phyloP scores from a whole-genome alignment of 768 basidiomycete species.

The Collybiopsis confluens region DNA sequence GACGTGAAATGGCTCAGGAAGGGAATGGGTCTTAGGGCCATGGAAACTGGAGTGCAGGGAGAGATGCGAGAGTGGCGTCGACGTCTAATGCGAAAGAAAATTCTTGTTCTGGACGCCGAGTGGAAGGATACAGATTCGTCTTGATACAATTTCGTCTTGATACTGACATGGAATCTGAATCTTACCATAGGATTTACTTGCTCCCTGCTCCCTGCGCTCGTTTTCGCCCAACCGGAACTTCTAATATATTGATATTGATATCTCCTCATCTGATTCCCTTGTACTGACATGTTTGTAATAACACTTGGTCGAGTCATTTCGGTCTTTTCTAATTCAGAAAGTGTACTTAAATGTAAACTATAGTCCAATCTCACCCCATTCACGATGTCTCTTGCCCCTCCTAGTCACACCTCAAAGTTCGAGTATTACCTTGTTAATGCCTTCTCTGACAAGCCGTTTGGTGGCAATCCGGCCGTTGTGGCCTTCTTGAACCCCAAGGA shows the following conservation, averaged over 20 bases:
- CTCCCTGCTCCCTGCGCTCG: too few relatives aligned
- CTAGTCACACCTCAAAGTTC: conserved; percentile 24
- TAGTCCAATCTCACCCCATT: background rate
- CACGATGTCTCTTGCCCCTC: conserved; percentile 11
- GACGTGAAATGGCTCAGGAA: conserved; percentile 72
- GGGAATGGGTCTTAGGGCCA: conserved; percentile 62
- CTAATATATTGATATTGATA: too few relatives aligned
- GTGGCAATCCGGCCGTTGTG: conserved; percentile 43
- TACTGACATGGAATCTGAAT: too few relatives aligned
- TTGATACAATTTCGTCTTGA: background rate
- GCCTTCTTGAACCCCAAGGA: conserved; percentile 28
- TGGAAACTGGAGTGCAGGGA: conserved; percentile 74
- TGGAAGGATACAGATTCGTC: conserved; percentile 49
- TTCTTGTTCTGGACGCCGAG: conserved; percentile 66
- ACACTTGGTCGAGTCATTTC: background rate
- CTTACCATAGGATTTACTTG: too few relatives aligned
- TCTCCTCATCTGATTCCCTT: too few relatives aligned
- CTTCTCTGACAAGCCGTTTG: conserved; percentile 34
- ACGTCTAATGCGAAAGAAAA: conserved; percentile 50
- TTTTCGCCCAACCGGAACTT: too few relatives aligned
- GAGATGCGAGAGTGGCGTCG: conserved; percentile 74
- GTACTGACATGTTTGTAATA: background rate
- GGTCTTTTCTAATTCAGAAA: background rate
- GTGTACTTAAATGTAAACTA: background rate
- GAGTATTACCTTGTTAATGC: conserved; percentile 32